Base-by-base conservation (phyloP, 805 yeast species). In the Ogataea dorogensis region DNA sequence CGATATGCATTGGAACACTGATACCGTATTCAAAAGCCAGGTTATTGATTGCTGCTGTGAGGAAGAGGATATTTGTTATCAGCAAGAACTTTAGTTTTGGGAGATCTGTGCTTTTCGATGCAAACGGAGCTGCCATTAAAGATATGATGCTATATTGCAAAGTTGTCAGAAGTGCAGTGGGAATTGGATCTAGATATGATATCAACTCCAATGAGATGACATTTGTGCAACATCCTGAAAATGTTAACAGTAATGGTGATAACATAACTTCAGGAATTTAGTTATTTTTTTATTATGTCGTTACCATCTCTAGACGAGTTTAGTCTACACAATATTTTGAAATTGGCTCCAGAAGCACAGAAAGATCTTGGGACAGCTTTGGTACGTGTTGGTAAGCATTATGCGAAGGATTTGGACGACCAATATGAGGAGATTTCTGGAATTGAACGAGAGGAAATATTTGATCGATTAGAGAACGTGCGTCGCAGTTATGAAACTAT, bases 191-290 rank as follows among this genome's bases (percentile, higher is more conserved):
- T 10, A 47, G 39, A 16, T 55, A 53, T 2, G 81, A 56, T 12
- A 82, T 59, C 17, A 65, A 54, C 53, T 84, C 93, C 33, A 83
- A 59, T 1, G 83, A 68, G 40, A 74, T 63, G 18, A 80, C 88
- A 54, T 81, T 84, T 20, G 77, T 62, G 53, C 93, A 84, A 54
- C 93, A 83, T 3, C 89, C 87, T 0, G 85, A 83, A 50, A 81
- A 77, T 9, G 81, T 74, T 20, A 74, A 40, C 23, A 35, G 24
- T 8, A 16, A 17, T 17, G 39, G 30, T 13, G 29, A 28, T 3
- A 42, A 33, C 22, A 53, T 29, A 17, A 38, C 37, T 4, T 35
- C 24, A n/a, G 11, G 15, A 36, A 24, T 20, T 17, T 13, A 24
- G 22, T 15, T 33, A 9, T 13, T 20, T 27, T 14, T 23, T 35